phyloP scores from a whole-genome alignment of 129 eudicot genomes.

The Flaveria bidentis region DNA sequence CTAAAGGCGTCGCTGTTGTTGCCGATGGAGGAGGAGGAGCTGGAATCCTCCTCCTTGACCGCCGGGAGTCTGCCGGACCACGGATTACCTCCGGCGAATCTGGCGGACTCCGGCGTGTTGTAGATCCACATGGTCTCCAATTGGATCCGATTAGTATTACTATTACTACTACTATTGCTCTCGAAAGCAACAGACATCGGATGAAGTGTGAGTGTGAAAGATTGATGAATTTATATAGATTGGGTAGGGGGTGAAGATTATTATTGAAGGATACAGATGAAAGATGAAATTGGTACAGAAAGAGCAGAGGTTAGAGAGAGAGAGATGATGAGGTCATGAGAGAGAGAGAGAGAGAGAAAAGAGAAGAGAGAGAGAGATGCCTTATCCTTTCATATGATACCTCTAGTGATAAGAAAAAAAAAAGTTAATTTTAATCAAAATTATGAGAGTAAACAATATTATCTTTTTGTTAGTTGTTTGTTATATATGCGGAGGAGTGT shows the following conservation, averaged over 20 bases:
- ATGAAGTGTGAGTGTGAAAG: background rate
- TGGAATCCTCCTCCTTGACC: constrained; percentile 34
- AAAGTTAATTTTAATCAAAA: constrained; percentile 10
- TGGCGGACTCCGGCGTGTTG: constrained; percentile 35
- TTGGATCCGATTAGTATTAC: constrained; percentile 43
- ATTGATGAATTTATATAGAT: constrained; percentile 1
- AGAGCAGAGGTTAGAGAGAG: background rate
- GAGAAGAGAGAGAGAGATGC: constrained; percentile 36
- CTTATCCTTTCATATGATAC: constrained; percentile 50
- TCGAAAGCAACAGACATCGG: constrained; percentile 58
- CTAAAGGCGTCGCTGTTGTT: constrained; percentile 53
- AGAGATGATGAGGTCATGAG: constrained; percentile 22
- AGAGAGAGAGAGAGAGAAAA: constrained; percentile 33
- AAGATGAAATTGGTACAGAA: constrained; percentile 27
- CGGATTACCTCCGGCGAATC: background rate
- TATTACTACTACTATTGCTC: constrained; percentile 10
- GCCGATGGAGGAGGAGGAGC: constrained; percentile 65
- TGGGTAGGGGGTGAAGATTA: too few species aligned
- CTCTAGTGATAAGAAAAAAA: background rate
- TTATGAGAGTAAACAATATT: constrained; percentile 37
- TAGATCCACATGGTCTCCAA: constrained; percentile 37
- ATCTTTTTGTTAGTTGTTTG: constrained; percentile 20
- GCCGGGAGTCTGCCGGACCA: constrained; percentile 23
- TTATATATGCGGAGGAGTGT: background rate
- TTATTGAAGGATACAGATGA: background rate